These are phyloP conservation scores for Pseudogymnoascus pannorum DNA, from an alignment of 2,329 filamentous ascomycete species.

Conservation along the genomic window DNA sequence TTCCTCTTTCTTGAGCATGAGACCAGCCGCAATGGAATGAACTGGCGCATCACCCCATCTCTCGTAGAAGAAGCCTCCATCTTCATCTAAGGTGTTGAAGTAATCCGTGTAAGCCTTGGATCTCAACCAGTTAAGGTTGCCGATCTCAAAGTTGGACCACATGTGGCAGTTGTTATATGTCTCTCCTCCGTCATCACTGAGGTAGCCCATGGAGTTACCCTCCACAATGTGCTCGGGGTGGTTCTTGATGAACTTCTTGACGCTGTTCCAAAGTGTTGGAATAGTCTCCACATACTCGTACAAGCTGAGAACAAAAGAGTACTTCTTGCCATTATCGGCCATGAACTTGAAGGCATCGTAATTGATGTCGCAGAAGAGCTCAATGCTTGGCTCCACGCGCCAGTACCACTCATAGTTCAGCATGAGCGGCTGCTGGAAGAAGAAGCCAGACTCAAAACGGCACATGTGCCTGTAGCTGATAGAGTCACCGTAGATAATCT, in stretches of 20 bases:
- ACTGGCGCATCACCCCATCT: conserved; percentile 97
- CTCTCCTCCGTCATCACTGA: conserved; percentile 85
- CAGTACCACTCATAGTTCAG: conserved; percentile 98
- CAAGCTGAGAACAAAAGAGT: conserved; percentile 90
- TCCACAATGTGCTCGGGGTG: conserved; percentile 81
- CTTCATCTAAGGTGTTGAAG: conserved; percentile 79
- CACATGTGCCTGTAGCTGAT: conserved; percentile 99
- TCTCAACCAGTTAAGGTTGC: conserved; percentile 87
- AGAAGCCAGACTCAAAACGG: conserved; percentile 97
- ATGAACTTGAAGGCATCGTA: conserved; percentile 97
- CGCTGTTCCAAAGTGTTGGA: conserved; percentile 88
- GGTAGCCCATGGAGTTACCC: conserved; percentile 81
- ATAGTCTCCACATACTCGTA: conserved; percentile 96
- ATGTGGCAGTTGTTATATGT: conserved; percentile 98
- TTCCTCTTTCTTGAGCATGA: conserved; percentile 86
- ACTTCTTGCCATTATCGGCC: conserved; percentile 95
- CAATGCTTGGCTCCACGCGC: conserved; percentile 95
- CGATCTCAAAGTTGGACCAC: conserved; percentile 99
- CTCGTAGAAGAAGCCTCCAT: conserved; percentile 98
- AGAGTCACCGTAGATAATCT: conserved; percentile 98
- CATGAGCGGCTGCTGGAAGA: conserved; percentile 93
- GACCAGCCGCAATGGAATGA: conserved; percentile 87
- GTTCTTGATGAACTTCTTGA: conserved; percentile 86
- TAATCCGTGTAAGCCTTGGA: conserved; percentile 84
- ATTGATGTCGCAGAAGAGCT: conserved; percentile 91